Conservation (phyloP, 2,329 filamentous ascomycete genomes). For the Ceratocystis albifundus region DNA sequence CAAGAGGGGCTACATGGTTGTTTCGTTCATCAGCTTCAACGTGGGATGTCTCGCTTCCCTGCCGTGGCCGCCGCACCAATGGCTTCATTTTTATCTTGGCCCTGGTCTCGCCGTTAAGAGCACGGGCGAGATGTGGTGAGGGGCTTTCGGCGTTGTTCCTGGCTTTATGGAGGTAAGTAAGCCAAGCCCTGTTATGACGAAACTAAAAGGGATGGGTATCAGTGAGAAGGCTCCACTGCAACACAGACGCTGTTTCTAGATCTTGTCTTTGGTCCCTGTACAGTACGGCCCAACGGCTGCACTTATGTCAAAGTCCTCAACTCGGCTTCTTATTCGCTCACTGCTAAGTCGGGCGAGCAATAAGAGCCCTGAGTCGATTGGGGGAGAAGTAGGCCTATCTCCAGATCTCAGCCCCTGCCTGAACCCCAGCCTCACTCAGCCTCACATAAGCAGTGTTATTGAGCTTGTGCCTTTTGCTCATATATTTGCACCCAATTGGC, state of each 20-base stretch:
- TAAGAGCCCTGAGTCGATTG: no score
- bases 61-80: not conserved
- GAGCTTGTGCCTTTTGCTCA: not conserved
- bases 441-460: not conserved
- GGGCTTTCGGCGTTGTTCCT: slow-evolving; percentile 1
- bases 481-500: not conserved
- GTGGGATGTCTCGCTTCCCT: not conserved
- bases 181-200: not conserved
- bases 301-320: not conserved
- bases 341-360: not conserved
- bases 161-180: not conserved
- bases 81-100: not conserved
- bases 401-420: not conserved
- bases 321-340: not conserved
- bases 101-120: not conserved
- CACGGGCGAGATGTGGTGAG: not conserved
- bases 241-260: slow-evolving; percentile 9
- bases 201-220: not conserved
- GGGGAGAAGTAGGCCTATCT: not conserved
- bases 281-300: not conserved
- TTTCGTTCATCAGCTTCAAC: not conserved
- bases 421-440: not conserved
- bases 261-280: not conserved
- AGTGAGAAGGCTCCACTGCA: not conserved
- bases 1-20: not conserved